Evolutionary conservation across 441 rosid genomes (phyloP).

Genomic region (Adansonia madagascariensis): DNA sequence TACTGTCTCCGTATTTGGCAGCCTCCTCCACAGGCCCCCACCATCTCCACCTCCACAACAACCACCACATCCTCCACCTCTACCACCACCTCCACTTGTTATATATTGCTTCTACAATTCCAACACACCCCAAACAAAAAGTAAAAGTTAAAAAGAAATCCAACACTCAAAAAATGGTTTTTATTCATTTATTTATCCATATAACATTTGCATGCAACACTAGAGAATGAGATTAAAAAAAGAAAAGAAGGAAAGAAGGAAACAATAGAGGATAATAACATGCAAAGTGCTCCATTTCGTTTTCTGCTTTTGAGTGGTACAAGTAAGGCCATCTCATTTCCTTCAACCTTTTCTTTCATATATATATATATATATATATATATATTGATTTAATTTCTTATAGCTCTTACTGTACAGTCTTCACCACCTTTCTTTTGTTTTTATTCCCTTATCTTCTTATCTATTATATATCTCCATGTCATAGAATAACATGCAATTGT

Average conservation of each 20-base stretch:
- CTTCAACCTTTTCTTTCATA: not conserved
- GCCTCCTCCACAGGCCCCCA: not conserved
- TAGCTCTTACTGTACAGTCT: not conserved
- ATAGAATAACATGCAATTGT: not conserved
- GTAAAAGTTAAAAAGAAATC: not conserved
- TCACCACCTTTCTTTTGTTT: constrained; percentile 23
- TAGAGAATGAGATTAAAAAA: not conserved
- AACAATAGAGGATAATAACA: constrained; percentile 6
- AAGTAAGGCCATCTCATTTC: constrained; percentile 20
- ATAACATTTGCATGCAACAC: constrained; percentile 5
- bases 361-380: not conserved
- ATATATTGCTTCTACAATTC: constrained; percentile 10
- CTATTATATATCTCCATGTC: not conserved
- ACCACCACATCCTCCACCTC: not conserved
- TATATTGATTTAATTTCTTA: not conserved
- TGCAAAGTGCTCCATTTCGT: constrained; percentile 30
- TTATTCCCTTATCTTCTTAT: constrained; percentile 18
- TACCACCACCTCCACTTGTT: not conserved
- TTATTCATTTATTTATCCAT: not conserved
- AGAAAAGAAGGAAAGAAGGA: not conserved
- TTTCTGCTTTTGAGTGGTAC: constrained; percentile 39
- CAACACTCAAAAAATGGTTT: not conserved
- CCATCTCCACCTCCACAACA: not conserved
- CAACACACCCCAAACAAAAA: not conserved
- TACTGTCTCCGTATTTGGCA: not conserved